These are phyloP conservation scores for Dactylellina sp. DNA, from an alignment of 2,329 filamentous ascomycete genomes.

Conservation along the genomic window DNA sequence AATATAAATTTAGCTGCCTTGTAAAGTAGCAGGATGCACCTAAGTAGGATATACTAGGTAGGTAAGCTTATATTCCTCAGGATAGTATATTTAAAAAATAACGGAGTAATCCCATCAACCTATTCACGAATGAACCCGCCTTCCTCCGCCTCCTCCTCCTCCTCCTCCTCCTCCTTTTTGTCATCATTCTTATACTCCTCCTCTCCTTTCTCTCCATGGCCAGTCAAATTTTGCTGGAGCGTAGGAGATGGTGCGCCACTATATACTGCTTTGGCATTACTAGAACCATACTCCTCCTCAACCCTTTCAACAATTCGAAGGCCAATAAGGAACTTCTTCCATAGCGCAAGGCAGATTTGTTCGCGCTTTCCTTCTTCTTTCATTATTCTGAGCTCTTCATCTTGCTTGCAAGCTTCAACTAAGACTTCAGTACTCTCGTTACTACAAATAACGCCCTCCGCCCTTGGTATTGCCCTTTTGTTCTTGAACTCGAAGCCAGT, in stretches of 20 bases:
- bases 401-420: conserved; percentile 63
- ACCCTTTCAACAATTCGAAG: conserved; percentile 79
- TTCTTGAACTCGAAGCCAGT: conserved; percentile 91
- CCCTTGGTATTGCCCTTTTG: conserved; percentile 84
- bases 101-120: too few relatives aligned
- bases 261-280: too few relatives aligned
- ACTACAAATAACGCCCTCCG: conserved; percentile 82
- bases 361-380: conserved; percentile 45
- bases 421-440: conserved; percentile 70
- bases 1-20: too few relatives aligned
- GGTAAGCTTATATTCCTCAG: too few relatives aligned
- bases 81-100: too few relatives aligned
- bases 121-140: conserved; percentile 59
- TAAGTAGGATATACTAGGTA: too few relatives aligned
- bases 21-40: too few relatives aligned
- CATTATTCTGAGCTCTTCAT: conserved; percentile 29
- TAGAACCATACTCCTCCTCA: conserved; percentile 67
- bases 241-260: too few relatives aligned
- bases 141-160: conserved; percentile 59
- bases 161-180: conserved; percentile 68
- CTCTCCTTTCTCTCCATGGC: too few relatives aligned
- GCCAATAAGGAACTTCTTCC: conserved; percentile 72
- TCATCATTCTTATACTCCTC: conserved; percentile 57
- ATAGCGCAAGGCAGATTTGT: conserved; percentile 65
- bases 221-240: too few relatives aligned